Evolutionary conservation across 2,329 filamentous ascomycete genomes (phyloP).

Genomic region (Ophiosphaerella herpotricha): DNA sequence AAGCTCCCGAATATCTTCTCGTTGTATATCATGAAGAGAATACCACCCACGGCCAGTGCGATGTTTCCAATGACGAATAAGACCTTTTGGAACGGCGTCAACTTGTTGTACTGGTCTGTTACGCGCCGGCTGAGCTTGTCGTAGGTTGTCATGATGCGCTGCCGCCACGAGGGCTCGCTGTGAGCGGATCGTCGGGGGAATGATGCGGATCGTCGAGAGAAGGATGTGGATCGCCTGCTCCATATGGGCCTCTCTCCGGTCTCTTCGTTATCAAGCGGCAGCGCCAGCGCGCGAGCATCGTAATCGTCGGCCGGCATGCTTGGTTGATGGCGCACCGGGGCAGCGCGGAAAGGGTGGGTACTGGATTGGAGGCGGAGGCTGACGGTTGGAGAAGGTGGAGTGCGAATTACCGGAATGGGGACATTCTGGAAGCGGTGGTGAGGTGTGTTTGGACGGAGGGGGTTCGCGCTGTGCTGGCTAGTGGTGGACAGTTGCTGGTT

Average conservation of each 20-base stretch:
- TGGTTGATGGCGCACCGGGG: conserved; percentile 10
- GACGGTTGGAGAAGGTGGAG: neutral
- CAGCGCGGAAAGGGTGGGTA: conserved; percentile 13
- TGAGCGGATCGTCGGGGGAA: conserved; percentile 48
- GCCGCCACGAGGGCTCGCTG: conserved; percentile 37
- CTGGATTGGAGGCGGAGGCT: neutral
- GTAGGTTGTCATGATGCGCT: conserved; percentile 50
- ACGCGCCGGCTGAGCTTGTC: conserved; percentile 53
- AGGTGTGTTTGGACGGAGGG: neutral
- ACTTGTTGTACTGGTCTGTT: conserved; percentile 57
- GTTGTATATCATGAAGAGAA: conserved; percentile 78
- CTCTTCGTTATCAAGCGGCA: conserved; percentile 56
- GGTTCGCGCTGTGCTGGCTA: conserved; percentile 18
- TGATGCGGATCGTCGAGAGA: conserved; percentile 47
- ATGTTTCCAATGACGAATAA: conserved; percentile 60
- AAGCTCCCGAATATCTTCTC: conserved; percentile 79
- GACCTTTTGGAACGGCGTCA: conserved; percentile 66
- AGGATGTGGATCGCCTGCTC: conserved; percentile 52
- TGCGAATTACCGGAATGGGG: conserved; percentile 3
- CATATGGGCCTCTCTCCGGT: conserved; percentile 57
- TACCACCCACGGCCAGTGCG: conserved; percentile 58
- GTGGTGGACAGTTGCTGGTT: conserved; percentile 20
- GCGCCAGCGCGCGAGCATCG: conserved; percentile 58
- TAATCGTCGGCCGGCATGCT: conserved; percentile 53
- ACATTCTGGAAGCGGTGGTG: conserved; percentile 12